phyloP scores from a whole-genome alignment of 139 green algal genomes.

The Trebouxia sp. region DNA sequence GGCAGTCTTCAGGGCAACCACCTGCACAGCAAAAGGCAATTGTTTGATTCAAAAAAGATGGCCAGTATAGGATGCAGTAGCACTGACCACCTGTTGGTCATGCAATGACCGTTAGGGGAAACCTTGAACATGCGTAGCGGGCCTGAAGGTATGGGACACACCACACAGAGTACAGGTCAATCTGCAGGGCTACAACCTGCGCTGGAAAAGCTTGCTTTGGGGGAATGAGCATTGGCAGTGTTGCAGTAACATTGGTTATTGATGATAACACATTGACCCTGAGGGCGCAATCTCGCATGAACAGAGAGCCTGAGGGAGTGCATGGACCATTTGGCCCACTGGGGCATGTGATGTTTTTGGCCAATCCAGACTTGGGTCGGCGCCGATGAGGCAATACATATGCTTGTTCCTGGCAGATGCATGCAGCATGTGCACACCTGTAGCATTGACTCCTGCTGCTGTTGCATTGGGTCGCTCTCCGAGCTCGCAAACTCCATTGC shows the following conservation, averaged over 20 bases:
- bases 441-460: slow-evolving; percentile 5
- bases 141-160: slow-evolving; percentile 12
- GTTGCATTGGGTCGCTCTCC: slow-evolving; percentile 28
- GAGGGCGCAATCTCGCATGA: too few species aligned
- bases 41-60: too few species aligned
- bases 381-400: too few species aligned
- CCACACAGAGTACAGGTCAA: not conserved
- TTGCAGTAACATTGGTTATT: too few species aligned
- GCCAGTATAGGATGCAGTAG: not conserved
- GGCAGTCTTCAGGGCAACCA: slow-evolving; percentile 30
- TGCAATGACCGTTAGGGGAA: slow-evolving; percentile 14
- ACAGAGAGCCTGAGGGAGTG: too few species aligned
- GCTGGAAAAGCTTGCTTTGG: not conserved
- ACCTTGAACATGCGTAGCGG: slow-evolving; percentile 7
- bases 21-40: not conserved
- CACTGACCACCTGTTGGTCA: not conserved
- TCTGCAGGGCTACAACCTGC: slow-evolving; percentile 2
- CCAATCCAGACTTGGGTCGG: too few species aligned
- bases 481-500: slow-evolving; percentile 30
- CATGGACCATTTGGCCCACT: too few species aligned
- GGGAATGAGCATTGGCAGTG: too few species aligned
- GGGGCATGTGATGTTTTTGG: too few species aligned
- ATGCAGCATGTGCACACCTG: not conserved
- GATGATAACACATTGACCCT: too few species aligned
- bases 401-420: too few species aligned